Conservation (phyloP, 352 stramenopile genomes). For the Globisporangium cystogenes region DNA sequence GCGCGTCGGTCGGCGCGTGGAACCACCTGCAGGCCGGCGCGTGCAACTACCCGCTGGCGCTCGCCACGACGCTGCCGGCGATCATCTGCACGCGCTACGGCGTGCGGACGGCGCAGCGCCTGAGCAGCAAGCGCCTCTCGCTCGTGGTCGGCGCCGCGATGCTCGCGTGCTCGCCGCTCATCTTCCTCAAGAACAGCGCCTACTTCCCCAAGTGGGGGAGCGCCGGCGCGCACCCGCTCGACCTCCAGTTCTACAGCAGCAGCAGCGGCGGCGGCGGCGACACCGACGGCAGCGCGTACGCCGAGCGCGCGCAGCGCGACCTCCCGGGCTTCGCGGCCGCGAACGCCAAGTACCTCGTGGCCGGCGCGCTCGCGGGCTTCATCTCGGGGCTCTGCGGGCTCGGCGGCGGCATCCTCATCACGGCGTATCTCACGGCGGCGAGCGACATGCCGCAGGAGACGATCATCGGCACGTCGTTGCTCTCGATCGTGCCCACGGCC, state of each 20-base stretch:
- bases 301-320: conserved; percentile 34
- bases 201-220: conserved; percentile 80
- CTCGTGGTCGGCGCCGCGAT: conserved; percentile 76
- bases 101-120: conserved; percentile 63
- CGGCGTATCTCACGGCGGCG: conserved; percentile 74
- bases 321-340: conserved; percentile 34
- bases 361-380: conserved; percentile 68
- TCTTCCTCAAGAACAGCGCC: conserved; percentile 77
- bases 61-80: conserved; percentile 64
- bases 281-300: conserved; percentile 28
- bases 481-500: conserved; percentile 77
- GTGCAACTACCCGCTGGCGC: conserved; percentile 74
- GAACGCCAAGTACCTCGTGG: conserved; percentile 77
- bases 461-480: conserved; percentile 81
- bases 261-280: too few species aligned
- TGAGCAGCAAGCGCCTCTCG: conserved; percentile 72
- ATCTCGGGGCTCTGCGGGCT: conserved; percentile 81
- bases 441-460: conserved; percentile 82
- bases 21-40: conserved; percentile 66
- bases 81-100: conserved; percentile 77
- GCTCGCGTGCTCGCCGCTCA: conserved; percentile 68
- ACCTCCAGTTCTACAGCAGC: conserved; percentile 82
- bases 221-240: conserved; percentile 38
- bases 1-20: conserved; percentile 54
- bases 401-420: conserved; percentile 83